Evolutionary conservation across 2,329 filamentous ascomycete species (phyloP).

Genomic region (Penicillium fuscoglaucum): DNA sequence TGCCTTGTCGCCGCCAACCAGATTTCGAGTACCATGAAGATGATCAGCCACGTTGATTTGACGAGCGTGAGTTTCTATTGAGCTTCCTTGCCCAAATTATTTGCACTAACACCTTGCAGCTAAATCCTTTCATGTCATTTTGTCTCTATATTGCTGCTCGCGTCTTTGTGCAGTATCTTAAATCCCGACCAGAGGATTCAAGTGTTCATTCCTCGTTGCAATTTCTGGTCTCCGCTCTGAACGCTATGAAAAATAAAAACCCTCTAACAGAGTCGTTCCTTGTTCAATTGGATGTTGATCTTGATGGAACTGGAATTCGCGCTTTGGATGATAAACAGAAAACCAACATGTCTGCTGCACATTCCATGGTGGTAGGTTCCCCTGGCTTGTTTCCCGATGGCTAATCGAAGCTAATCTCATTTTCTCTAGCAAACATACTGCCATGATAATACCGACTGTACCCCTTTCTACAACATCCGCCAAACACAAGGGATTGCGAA

Average conservation of each 20-base stretch:
- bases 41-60: slow-evolving; percentile 87
- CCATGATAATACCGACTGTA: slow-evolving; percentile 12
- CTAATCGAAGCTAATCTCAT: slow-evolving; percentile 5
- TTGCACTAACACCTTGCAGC: slow-evolving; percentile 53
- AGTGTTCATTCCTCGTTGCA: slow-evolving; percentile 77
- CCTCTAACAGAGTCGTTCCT: slow-evolving; percentile 93
- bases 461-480: slow-evolving; percentile 12
- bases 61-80: slow-evolving; percentile 62
- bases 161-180: slow-evolving; percentile 96
- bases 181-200: slow-evolving; percentile 82
- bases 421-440: slow-evolving; percentile 15
- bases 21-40: slow-evolving; percentile 91
- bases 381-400: neutral
- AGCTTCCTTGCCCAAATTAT: neutral
- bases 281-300: slow-evolving; percentile 87
- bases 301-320: slow-evolving; percentile 59
- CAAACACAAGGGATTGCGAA: slow-evolving; percentile 4
- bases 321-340: slow-evolving; percentile 20
- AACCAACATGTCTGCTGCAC: slow-evolving; percentile 4
- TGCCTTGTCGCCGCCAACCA: slow-evolving; percentile 93
- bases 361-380: slow-evolving; percentile 17
- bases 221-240: slow-evolving; percentile 88
- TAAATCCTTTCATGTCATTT: slow-evolving; percentile 95
- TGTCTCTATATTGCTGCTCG: slow-evolving; percentile 93
- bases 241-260: slow-evolving; percentile 81